Percentiles rank a stretch among this genome's conserved stretches.
Evolutionary conservation across 2,329 filamentous ascomycete genomes (phyloP).

Genomic region (Colletotrichum spinosum): DNA sequence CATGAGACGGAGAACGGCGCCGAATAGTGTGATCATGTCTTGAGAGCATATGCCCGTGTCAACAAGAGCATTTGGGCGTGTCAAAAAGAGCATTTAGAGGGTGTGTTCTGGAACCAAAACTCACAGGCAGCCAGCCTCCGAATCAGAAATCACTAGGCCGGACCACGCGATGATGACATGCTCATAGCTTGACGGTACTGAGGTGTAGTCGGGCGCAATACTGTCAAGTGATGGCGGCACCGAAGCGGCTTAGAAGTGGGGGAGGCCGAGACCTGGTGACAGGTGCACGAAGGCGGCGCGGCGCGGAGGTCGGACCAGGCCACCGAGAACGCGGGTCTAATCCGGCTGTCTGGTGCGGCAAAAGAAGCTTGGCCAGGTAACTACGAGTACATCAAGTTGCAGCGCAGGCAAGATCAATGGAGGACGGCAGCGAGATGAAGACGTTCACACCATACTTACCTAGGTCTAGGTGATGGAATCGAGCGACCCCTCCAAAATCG

Average conservation of each 20-base stretch:
- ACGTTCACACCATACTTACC: too few relatives aligned
- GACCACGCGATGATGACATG: slow-evolving; percentile 21
- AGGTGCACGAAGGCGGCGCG: slow-evolving; percentile 23
- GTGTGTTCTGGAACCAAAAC: neutral
- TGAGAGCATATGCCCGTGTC: too few relatives aligned
- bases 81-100: neutral
- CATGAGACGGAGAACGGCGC: too few relatives aligned
- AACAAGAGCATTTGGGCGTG: neutral
- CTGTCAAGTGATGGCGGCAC: slow-evolving; percentile 1
- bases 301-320: slow-evolving; percentile 18
- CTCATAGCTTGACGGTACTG: too few relatives aligned
- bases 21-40: too few relatives aligned
- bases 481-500: slow-evolving; percentile 28
- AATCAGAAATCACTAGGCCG: slow-evolving; percentile 8
- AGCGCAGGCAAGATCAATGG: too few relatives aligned
- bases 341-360: slow-evolving; percentile 32
- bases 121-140: neutral
- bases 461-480: neutral
- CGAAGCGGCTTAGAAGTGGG: slow-evolving; percentile 10
- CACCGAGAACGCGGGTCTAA: slow-evolving; percentile 8
- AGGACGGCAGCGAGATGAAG: too few relatives aligned
- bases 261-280: slow-evolving; percentile 16
- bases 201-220: slow-evolving; percentile 2
- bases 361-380: slow-evolving; percentile 5
- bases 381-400: too few relatives aligned